Conservation (phyloP, 2,329 filamentous ascomycete species). For the Phyllosticta citribraziliensis region DNA sequence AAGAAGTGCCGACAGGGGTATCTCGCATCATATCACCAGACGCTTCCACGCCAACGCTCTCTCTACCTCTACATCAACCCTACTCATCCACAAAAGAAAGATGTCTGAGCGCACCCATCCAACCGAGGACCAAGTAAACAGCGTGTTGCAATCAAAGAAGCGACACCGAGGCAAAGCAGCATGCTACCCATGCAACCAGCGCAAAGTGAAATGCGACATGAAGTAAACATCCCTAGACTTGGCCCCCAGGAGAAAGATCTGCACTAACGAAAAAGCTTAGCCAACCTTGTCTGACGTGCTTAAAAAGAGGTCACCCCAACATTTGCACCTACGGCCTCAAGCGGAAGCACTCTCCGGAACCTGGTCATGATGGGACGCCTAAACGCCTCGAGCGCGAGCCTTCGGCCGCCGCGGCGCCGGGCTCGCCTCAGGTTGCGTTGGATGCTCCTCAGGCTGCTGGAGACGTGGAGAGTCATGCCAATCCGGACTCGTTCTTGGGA, state of each 20-base stretch:
- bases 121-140: conserved; percentile 1
- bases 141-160: conserved; percentile 1
- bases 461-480: neutral
- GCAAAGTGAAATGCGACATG: conserved; percentile 8
- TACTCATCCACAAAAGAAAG: no score
- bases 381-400: neutral
- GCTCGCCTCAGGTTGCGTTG: neutral
- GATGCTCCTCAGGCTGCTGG: neutral
- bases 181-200: conserved; percentile 7
- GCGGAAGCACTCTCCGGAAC: no score
- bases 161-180: conserved; percentile 2
- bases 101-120: neutral
- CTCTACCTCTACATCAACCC: no score
- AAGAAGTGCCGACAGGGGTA: no score
- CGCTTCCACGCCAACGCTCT: no score
- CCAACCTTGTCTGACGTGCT: neutral
- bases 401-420: neutral
- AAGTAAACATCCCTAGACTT: neutral
- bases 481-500: neutral
- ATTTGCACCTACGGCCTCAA: conserved; percentile 3
- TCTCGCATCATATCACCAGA: no score
- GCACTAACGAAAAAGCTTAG: neutral
- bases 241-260: neutral
- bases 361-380: neutral
- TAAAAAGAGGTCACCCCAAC: neutral